A percentile compares a stretch with the other conserved stretches of the same genome.
Conservation (phyloP, 345 rosid genomes). For the Rhizophora mangle region DNA sequence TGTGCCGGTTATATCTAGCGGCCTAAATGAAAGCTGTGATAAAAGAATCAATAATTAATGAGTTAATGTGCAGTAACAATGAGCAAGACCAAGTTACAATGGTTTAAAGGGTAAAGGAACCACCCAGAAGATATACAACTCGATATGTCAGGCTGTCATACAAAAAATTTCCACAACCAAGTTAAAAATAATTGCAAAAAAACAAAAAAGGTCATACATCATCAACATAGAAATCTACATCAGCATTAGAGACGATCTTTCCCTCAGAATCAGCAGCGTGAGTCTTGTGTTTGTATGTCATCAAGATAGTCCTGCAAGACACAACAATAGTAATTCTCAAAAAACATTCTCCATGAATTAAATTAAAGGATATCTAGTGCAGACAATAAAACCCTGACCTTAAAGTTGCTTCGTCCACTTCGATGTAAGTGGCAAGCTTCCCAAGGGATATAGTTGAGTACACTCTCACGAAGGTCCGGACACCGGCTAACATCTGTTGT, state of each 20-base stretch:
- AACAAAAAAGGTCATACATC: slow-evolving; percentile 43
- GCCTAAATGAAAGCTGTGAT: no score
- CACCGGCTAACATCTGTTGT: slow-evolving; percentile 77
- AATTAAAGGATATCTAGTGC: neutral
- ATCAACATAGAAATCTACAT: slow-evolving; percentile 82
- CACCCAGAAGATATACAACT: no score
- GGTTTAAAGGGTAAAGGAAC: neutral
- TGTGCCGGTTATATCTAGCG: no score
- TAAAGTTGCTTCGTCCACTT: slow-evolving; percentile 83
- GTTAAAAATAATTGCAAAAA: neutral
- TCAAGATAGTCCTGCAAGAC: slow-evolving; percentile 68
- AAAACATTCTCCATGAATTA: neutral
- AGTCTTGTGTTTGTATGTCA: slow-evolving; percentile 97
- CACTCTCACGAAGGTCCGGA: slow-evolving; percentile 79
- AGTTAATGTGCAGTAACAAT: no score
- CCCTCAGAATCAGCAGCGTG: slow-evolving; percentile 81
- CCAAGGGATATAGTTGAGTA: slow-evolving; percentile 80
- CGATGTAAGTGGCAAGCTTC: slow-evolving; percentile 90
- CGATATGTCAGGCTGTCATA: neutral
- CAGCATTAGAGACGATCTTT: slow-evolving; percentile 79
- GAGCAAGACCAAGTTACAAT: neutral
- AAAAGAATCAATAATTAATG: no score
- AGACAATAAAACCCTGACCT: slow-evolving; percentile 41
- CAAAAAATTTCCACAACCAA: neutral
- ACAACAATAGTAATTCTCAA: neutral